These are phyloP conservation scores for Fonsecaea pedrosoi DNA, from an alignment of 2,329 filamentous ascomycete species.

Conservation along the genomic window DNA sequence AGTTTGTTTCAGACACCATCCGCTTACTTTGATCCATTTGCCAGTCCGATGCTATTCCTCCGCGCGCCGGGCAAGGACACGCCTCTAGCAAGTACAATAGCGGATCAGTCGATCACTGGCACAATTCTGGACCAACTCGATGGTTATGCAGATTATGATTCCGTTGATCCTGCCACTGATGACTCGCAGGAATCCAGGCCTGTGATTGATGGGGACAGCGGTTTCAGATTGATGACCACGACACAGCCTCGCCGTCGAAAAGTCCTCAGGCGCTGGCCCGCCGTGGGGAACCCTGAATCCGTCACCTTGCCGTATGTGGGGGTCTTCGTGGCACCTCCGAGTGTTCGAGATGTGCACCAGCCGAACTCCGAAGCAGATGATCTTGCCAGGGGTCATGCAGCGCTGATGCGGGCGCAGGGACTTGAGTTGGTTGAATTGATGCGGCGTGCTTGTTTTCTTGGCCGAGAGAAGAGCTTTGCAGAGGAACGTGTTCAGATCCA, in stretches of 20 bases:
- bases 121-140: constrained; percentile 29
- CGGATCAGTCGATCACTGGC: constrained; percentile 26
- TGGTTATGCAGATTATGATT: constrained; percentile 12
- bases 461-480: constrained; percentile 48
- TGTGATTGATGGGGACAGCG: no score
- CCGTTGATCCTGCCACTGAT: constrained; percentile 20
- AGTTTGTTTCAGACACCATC: constrained; percentile 46
- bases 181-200: constrained; percentile 16
- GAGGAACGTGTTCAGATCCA: constrained; percentile 45
- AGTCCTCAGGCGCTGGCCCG: constrained; percentile 38
- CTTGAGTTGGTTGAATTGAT: constrained; percentile 51
- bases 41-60: constrained; percentile 52
- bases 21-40: constrained; percentile 52
- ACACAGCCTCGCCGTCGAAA: constrained; percentile 32
- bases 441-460: constrained; percentile 54
- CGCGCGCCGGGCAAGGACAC: constrained; percentile 51
- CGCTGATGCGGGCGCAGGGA: constrained; percentile 48
- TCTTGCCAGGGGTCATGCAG: constrained; percentile 18
- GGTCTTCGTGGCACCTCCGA: constrained; percentile 28
- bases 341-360: not conserved
- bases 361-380: constrained; percentile 3
- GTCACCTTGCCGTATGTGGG: constrained; percentile 35
- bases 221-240: no score
- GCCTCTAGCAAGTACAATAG: constrained; percentile 32
- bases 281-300: constrained; percentile 31